A percentile compares a stretch with the other conserved stretches of the same genome.
phyloP scores from a whole-genome alignment of 129 eudicot species.

The Saussurea involucrata region DNA sequence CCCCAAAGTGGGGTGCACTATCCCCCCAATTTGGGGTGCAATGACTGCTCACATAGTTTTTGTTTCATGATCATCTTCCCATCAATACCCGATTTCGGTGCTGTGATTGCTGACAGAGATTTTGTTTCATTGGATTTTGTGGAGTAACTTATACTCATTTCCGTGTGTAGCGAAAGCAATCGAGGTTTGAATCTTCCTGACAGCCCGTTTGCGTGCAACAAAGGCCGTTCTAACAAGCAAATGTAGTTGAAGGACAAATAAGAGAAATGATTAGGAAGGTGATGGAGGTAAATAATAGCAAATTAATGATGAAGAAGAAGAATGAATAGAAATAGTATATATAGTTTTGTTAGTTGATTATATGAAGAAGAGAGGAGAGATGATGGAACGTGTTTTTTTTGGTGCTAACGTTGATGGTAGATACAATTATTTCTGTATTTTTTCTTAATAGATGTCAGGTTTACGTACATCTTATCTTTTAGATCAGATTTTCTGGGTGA shows the following conservation, averaged over 20 bases:
- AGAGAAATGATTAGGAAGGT: conserved; percentile 12
- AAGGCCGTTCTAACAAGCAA: conserved; percentile 36
- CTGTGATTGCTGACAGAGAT: background rate
- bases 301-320: conserved; percentile 24
- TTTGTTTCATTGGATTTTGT: conserved; percentile 9
- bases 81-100: background rate
- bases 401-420: conserved; percentile 35
- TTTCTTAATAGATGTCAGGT: background rate
- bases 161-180: conserved; percentile 24
- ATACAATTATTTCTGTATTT: background rate
- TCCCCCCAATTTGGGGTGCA: background rate
- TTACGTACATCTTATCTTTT: background rate
- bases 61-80: no score
- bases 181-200: conserved; percentile 64
- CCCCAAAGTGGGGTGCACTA: no score
- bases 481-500: background rate
- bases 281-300: conserved; percentile 29
- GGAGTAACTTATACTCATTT: conserved; percentile 3
- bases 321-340: conserved; percentile 30
- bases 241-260: conserved; percentile 31
- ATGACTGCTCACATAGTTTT: background rate
- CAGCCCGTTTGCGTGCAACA: conserved; percentile 54
- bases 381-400: conserved; percentile 17
- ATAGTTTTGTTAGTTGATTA: conserved; percentile 25
- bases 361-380: conserved; percentile 2